Percentiles rank a stretch among this genome's conserved stretches.
Evolutionary conservation across 768 basidiomycete species (phyloP).

Genomic region (Dioszegia aurantiaca): DNA sequence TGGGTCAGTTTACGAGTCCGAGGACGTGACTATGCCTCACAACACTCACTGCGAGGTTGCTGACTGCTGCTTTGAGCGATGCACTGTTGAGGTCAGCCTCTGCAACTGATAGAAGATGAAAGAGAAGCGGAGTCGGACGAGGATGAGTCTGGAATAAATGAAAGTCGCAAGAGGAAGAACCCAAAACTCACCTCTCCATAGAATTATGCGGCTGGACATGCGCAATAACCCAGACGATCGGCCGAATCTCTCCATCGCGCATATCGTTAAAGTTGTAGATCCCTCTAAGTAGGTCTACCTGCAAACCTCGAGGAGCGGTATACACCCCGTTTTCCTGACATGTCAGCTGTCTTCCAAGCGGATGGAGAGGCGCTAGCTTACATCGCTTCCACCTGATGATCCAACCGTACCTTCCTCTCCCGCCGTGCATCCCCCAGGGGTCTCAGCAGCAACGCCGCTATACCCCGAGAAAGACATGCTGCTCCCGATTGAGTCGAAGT

Average conservation of each 20-base stretch:
- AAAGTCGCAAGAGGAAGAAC: background rate
- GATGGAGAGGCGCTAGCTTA: background rate
- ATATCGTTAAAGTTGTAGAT: conserved; percentile 31
- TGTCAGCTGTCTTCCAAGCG: background rate
- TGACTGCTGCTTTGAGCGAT: conserved; percentile 39
- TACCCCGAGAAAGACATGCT: background rate
- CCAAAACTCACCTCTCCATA: conserved; percentile 27
- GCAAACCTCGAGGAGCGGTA: background rate
- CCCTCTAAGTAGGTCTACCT: conserved; percentile 20
- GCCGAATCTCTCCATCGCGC: conserved; percentile 22
- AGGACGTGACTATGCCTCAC: too few species aligned
- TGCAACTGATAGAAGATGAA: too few species aligned
- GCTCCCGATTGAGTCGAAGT: conserved; percentile 6
- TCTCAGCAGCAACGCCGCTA: background rate
- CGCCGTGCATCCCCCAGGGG: background rate
- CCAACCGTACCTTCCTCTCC: background rate
- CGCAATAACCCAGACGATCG: conserved; percentile 40
- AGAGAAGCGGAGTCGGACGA: too few species aligned
- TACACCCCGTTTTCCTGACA: conserved; percentile 6
- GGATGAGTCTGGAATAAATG: background rate
- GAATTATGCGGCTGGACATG: conserved; percentile 27
- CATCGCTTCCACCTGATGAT: background rate
- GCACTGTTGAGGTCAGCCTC: too few species aligned
- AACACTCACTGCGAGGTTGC: conserved; percentile 36
- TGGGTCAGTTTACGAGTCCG: conserved; percentile 4